Evolutionary conservation across 768 basidiomycete genomes (phyloP), one percentile per base, ranked within the genome.

Genomic region (Hygrocybe punicea): DNA sequence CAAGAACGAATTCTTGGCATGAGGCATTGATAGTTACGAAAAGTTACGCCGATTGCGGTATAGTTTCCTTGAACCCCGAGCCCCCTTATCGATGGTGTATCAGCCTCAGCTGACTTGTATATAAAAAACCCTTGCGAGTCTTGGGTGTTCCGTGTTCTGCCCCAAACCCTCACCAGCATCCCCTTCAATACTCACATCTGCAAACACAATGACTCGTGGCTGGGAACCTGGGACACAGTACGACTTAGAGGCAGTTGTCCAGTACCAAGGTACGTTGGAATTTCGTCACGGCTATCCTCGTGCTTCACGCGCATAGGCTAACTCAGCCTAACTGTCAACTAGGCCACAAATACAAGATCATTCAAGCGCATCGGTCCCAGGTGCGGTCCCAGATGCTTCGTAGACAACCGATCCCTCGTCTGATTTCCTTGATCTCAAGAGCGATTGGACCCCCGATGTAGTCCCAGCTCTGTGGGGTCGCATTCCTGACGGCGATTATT

Each of bases 391-490:
- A 55, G 66, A 58, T 14, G 7, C 29, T 24, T 40, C 4, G 4
- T 14, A 40, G 13, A 34, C n/a, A 46, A 9, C 21, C 29, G 8
- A 16, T 9, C 29, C 17, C n/a, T n/a, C n/a, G 4, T 10, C 33
- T 39, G 52, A 42, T 39, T 4, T 17, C 37, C 19, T 51, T 13
- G 62, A 90, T 86, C 60, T 44, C 34, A 8, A 55, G 53, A 39
- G 75, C 24, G 86, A 88, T 61, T 91, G 89, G 89, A 69, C 83
- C 23, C 89, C 89, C 4, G 60, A 74, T 3, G 58, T 70, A 11
- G 82, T 81, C 1, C 86, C 87, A 36, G 84, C 85, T 9, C 76
- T 90, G 33, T 90, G 87, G 88, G 86, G 82, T 45, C 78, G 76
- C 44, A 53, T 83, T 23, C 71, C 72, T 17, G 42, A 53, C 6